Conservation (phyloP, 345 rosid species). For the Populus davidiana region DNA sequence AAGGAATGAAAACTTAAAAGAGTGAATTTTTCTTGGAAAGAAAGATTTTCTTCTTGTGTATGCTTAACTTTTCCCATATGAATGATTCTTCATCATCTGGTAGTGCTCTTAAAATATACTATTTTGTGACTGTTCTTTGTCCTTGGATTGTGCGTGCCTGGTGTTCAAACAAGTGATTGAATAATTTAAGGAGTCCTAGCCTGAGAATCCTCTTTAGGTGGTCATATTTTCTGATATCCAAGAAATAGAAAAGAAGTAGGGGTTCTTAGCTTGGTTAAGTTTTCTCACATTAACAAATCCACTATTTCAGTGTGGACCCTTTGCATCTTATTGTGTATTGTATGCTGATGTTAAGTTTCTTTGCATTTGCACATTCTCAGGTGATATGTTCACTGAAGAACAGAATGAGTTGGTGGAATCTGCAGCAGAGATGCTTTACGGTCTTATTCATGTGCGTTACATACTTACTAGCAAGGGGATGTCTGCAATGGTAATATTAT, state of each 20-base stretch:
- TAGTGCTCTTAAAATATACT: background rate
- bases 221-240: background rate
- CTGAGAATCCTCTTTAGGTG: background rate
- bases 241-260: background rate
- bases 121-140: background rate
- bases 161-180: background rate
- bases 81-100: background rate
- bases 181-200: background rate
- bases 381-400: slow-evolving; percentile 94
- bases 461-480: slow-evolving; percentile 87
- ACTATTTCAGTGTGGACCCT: background rate
- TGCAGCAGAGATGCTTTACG: slow-evolving; percentile 94
- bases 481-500: slow-evolving; percentile 73
- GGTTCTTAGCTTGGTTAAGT: background rate
- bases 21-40: background rate
- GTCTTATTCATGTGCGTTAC: slow-evolving; percentile 92
- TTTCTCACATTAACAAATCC: background rate
- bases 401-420: slow-evolving; percentile 95
- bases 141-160: background rate
- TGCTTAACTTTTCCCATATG: background rate
- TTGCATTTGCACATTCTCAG: slow-evolving; percentile 33
- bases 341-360: background rate
- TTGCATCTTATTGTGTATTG: background rate
- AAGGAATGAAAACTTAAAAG: background rate
- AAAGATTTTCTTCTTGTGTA: background rate